Base-by-base conservation (phyloP, 306 rosid species). In the Corylus heterophylla region DNA sequence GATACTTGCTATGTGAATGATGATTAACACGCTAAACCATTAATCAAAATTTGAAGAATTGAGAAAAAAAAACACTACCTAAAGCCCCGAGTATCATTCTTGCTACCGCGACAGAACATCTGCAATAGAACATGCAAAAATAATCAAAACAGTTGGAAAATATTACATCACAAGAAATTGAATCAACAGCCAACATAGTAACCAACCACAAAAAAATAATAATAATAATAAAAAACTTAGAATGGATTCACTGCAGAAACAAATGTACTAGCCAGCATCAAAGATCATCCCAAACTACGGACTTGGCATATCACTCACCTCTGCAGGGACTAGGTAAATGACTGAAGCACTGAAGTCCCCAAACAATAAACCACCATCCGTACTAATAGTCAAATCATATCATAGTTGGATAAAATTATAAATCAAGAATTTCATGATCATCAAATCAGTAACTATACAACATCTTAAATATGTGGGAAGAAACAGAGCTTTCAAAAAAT, bases 41-140 rank as follows among this genome's bases (percentile, higher is more conserved):
- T 73, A 81, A 71, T 39, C 29, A 31, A 18, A 49, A 22, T 47
- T 25, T 14, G 25, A 8, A n/a, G 27, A 61, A 27, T n/a, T 59
- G 22, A 20, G 25, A 45, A 8, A 11, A 3, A 50, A 75, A 75
- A 83, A 47, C 35, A 77, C 80, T 92, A 94, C 98, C 98, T 91
- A 84, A 92, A 95, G 42, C 99, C 99, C 87, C 99, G 83, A 44
- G 98, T 91, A 1, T 88, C 98, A 54, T 84, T 90, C 87, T 73
- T 95, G 91, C 98, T 93, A 75, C 99, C 98, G 0, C 98, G 98
- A 79, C 99, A 95, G 78, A 93, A 95, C 89, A 95, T 89, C 98
- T 95, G 87, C 71, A 86, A 82, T 81, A 76, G 69, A 73, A 74
- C 76, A 44, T 9, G 49, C 75, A 79, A 78, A 70, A 79, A 80